phyloP scores from a whole-genome alignment of 2,329 filamentous ascomycete genomes.

The Pseudogymnoascus sp. region DNA sequence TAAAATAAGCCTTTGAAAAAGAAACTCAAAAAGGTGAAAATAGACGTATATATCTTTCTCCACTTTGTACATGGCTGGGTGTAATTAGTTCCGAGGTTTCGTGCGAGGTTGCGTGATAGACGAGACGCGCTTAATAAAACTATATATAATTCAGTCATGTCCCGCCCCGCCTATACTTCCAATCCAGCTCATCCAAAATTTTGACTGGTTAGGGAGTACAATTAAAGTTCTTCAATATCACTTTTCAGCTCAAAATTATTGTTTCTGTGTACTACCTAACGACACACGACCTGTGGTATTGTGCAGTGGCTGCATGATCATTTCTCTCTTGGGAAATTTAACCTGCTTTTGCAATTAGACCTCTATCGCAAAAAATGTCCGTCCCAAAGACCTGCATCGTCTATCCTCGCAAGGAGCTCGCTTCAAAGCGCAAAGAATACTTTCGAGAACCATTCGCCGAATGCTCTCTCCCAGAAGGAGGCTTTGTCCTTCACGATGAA shows the following conservation, averaged over 20 bases:
- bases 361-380: background rate
- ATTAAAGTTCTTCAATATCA: background rate
- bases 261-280: background rate
- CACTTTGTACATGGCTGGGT: background rate
- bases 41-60: background rate
- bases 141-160: background rate
- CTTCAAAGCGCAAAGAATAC: background rate
- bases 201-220: background rate
- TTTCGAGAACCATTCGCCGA: background rate
- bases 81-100: background rate
- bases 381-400: background rate
- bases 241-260: background rate
- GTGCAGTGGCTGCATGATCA: slow-evolving; percentile 45
- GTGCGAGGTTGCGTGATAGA: background rate
- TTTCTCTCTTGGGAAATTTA: background rate
- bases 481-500: slow-evolving; percentile 37
- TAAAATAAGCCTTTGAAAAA: background rate
- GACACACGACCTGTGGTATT: background rate
- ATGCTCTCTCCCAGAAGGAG: background rate
- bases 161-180: background rate
- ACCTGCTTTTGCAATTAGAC: background rate
- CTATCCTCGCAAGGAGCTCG: background rate
- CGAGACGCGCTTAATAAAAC: background rate
- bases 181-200: background rate
- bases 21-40: background rate